phyloP scores from a whole-genome alignment of 2,329 filamentous ascomycete species.

The Fusarium cyanostomum region DNA sequence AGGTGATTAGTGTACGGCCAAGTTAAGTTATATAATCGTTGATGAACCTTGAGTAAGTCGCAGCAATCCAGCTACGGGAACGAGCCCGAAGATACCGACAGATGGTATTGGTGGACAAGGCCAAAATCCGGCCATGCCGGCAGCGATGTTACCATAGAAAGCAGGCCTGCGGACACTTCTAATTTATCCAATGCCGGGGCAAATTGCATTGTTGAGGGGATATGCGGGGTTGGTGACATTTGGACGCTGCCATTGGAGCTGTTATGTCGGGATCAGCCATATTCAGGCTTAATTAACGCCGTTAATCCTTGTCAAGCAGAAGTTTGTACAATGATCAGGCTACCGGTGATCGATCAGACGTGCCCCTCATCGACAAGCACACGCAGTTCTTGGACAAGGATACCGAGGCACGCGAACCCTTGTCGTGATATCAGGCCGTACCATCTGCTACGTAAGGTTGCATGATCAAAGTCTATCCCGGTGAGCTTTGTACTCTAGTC shows the following conservation, averaged over 20 bases:
- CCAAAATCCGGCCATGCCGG: constrained; percentile 7
- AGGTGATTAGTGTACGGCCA: no score
- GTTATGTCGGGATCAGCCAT: neutral
- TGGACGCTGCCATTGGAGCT: constrained; percentile 21
- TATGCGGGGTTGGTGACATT: neutral
- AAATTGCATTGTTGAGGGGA: constrained; percentile 16
- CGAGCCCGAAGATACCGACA: constrained; percentile 21
- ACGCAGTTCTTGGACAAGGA: neutral
- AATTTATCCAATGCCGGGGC: constrained; percentile 30
- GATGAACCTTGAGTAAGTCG: rapidly evolving
- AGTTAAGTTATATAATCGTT: constrained; percentile 4
- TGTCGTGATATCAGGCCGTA: no score
- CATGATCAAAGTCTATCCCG: no score
- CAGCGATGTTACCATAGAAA: neutral
- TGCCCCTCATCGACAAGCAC: neutral
- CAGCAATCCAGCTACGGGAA: constrained; percentile 5
- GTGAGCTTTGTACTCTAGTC: no score
- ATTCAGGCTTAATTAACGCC: neutral
- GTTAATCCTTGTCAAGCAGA: constrained; percentile 2
- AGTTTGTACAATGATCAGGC: neutral
- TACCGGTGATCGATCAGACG: neutral
- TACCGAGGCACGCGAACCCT: no score
- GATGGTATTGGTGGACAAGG: constrained; percentile 32
- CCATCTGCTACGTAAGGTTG: no score
- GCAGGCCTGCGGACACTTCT: neutral